Evolutionary conservation across 1,284 basidiomycete genomes (phyloP), one percentile per base, ranked within the genome.

Genomic region (Rhodotorula sp.): DNA sequence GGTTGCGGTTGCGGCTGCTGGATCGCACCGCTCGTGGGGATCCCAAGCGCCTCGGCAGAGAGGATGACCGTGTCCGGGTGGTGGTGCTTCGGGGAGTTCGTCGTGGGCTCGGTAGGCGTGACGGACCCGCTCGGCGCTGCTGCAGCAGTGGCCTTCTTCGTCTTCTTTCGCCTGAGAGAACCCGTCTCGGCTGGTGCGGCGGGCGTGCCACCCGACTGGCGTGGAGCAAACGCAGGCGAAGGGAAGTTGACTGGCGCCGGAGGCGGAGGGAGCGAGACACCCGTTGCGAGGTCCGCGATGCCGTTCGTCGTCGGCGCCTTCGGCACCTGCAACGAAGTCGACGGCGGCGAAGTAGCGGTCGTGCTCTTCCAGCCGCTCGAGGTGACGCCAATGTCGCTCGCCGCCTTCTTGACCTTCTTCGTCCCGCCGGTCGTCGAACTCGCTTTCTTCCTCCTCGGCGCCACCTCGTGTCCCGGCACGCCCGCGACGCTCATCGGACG

Each of bases 31-130:
- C 68, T 68, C 34, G 73, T 48, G 20, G 68, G 66, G 61, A 70
- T 62, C 7, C 70, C 68, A 58, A 73, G 64, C 51, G 73, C 63
- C 54, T 71, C 69, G 20, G 69, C 72, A 22, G 70, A 72, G n/a
- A 72, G 62, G 46, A 69, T 59, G 59, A 70, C 57, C 48, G 67
- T 68, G 54, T 67, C 56, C 6, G 50, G 13, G 11, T 53, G 64
- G 65, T 65, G 64, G 65, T 65, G 57, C 47, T 50, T 53, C 54
- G 54, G 34, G 5, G 34, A 5, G 34, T 34, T n/a, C 20, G 55
- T 3, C 44, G 55, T 24, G 37, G 24, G 37, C 55, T 11, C 26
- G 34, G 16, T 57, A 40, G 22, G 55, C 58, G 47, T 59, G 31
- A 64, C 54, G 9, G 40, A 44, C 28, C 37, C 40, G 60, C 22